A percentile compares a stretch with the other conserved stretches of the same genome.
These are phyloP conservation scores for Paraphoma sp. DNA, from an alignment of 2,329 filamentous ascomycete species.

Conservation along the genomic window DNA sequence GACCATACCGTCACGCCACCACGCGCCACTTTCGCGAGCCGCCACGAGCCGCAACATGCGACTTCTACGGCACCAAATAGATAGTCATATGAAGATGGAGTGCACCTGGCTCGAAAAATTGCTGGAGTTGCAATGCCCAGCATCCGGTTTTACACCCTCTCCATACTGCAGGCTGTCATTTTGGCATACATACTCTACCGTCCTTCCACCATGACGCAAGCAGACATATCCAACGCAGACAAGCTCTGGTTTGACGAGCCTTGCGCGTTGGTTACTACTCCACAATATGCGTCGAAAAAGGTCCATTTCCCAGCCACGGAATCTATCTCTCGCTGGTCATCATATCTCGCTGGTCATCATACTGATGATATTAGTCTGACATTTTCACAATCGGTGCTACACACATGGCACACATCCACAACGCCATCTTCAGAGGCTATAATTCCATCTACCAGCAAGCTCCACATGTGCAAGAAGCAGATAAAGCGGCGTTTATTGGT, in stretches of 20 bases:
- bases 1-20: constrained; percentile 23
- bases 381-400: constrained; percentile 44
- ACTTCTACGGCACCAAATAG: neutral
- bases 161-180: constrained; percentile 6
- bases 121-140: constrained; percentile 7
- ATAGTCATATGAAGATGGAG: neutral
- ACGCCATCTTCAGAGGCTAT: constrained; percentile 49
- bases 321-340: too few species aligned
- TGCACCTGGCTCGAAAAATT: neutral
- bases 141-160: constrained; percentile 7
- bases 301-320: constrained; percentile 4
- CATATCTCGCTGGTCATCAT: too few species aligned
- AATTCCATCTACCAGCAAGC: constrained; percentile 52
- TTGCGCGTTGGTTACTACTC: constrained; percentile 33
- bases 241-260: constrained; percentile 42
- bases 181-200: constrained; percentile 8
- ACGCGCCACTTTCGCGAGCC: constrained; percentile 16
- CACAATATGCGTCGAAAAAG: constrained; percentile 40
- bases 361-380: constrained; percentile 26
- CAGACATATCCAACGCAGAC: constrained; percentile 6
- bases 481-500: constrained; percentile 45
- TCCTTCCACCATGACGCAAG: constrained; percentile 10
- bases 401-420: constrained; percentile 50
- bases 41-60: constrained; percentile 8
- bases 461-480: constrained; percentile 33